These are phyloP conservation scores for Russula emetica DNA, from an alignment of 768 basidiomycete genomes.

Conservation along the genomic window DNA sequence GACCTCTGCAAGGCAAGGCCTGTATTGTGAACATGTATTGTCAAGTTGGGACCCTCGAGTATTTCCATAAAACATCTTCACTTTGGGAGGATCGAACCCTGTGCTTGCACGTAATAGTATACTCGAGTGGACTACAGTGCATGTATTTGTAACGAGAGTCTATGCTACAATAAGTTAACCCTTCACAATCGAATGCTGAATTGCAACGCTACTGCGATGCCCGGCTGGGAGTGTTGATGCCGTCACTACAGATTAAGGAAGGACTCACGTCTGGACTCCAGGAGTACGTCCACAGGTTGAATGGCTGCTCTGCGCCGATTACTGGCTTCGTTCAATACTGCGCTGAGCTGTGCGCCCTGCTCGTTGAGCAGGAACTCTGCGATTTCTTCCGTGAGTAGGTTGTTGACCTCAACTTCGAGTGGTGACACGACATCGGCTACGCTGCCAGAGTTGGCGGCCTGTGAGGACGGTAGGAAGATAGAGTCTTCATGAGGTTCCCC, in stretches of 20 bases:
- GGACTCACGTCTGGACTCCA: constrained; percentile 2
- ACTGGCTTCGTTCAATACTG: constrained; percentile 66
- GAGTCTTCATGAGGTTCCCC: constrained; percentile 7
- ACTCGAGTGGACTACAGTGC: constrained; percentile 17
- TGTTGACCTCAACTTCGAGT: constrained; percentile 59
- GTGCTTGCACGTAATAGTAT: constrained; percentile 36
- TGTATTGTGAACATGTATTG: no score
- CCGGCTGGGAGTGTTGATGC: background rate
- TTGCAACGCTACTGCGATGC: background rate
- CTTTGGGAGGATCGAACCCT: constrained; percentile 41
- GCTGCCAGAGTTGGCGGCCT: constrained; percentile 19
- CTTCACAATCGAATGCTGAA: background rate
- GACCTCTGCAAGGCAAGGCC: no score
- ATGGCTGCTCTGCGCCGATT: constrained; percentile 54
- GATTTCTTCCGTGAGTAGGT: constrained; percentile 66
- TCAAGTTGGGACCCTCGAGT: background rate
- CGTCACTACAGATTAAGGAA: background rate
- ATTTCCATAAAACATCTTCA: background rate
- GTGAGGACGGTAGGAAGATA: constrained; percentile 10
- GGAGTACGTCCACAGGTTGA: constrained; percentile 39
- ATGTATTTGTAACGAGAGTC: no score
- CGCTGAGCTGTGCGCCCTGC: constrained; percentile 53
- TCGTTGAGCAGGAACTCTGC: constrained; percentile 57
- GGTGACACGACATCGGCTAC: constrained; percentile 31
- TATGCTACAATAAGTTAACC: background rate